A percentile compares a stretch with the other conserved stretches of the same genome.
Conservation (phyloP, 495 filamentous ascomycete genomes). For the Hypoxylon fragiforme region DNA sequence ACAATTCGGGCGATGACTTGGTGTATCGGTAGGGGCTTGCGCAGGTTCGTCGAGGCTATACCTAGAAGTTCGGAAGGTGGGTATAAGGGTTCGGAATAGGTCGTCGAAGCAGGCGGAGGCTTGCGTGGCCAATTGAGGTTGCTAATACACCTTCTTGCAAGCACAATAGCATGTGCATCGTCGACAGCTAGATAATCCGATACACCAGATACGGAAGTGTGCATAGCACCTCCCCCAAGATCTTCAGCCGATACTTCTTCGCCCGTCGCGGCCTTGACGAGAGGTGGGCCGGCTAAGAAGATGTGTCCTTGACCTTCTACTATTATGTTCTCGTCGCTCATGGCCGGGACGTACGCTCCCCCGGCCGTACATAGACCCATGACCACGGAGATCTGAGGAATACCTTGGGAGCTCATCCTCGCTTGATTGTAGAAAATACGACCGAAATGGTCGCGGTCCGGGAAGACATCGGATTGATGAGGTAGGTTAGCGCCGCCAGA, state of each 20-base stretch:
- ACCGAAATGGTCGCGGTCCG: conserved; percentile 92
- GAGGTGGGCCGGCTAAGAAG: conserved; percentile 91
- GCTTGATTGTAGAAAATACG: conserved; percentile 99
- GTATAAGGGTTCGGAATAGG: conserved; percentile 73
- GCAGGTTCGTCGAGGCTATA: conserved; percentile 85
- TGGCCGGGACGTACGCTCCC: conserved; percentile 93
- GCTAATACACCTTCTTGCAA: conserved; percentile 78
- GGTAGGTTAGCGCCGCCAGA: conserved; percentile 96
- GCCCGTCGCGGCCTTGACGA: conserved; percentile 96
- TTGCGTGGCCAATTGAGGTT: conserved; percentile 82
- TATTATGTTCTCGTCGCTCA: conserved; percentile 98
- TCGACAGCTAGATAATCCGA: conserved; percentile 95
- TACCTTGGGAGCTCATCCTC: conserved; percentile 80
- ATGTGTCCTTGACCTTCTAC: conserved; percentile 94
- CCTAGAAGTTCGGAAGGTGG: conserved; percentile 80
- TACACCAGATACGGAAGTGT: conserved; percentile 89
- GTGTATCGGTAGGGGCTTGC: conserved; percentile 78
- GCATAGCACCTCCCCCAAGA: conserved; percentile 88
- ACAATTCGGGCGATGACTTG: conserved; percentile 95
- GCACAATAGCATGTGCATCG: conserved; percentile 88
- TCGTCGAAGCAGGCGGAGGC: conserved; percentile 16
- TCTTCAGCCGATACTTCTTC: conserved; percentile 93
- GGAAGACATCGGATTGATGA: conserved; percentile 95
- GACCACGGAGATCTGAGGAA: conserved; percentile 92
- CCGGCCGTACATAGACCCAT: conserved; percentile 98